Conservation (phyloP, 2,329 filamentous ascomycete species). For the Sporothrix mexicana region DNA sequence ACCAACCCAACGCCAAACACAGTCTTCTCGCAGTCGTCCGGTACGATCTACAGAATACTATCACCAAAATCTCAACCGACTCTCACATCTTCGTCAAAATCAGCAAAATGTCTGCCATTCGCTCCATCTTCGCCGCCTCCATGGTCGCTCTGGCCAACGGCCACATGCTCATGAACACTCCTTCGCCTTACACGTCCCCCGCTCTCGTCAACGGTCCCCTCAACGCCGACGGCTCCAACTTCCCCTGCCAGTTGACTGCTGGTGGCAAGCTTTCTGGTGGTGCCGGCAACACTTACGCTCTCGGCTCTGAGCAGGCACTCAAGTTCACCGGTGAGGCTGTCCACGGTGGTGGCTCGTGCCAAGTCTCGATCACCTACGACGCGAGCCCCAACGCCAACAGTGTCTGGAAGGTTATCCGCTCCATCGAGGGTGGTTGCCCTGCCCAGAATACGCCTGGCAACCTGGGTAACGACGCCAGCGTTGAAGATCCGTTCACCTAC, state of each 20-base stretch:
- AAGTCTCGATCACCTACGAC: conserved; percentile 85
- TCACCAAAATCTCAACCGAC: not conserved
- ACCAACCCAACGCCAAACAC: conserved; percentile 34
- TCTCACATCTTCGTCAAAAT: not conserved
- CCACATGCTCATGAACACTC: conserved; percentile 76
- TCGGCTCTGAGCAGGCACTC: conserved; percentile 67
- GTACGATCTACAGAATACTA: conserved; percentile 45
- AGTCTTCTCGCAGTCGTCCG: conserved; percentile 45
- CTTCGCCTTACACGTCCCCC: conserved; percentile 63
- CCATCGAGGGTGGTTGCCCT: conserved; percentile 85
- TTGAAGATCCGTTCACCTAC: conserved; percentile 61
- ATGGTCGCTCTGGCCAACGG: conserved; percentile 67
- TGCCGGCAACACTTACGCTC: conserved; percentile 63
- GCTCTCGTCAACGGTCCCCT: conserved; percentile 68
- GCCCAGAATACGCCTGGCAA: conserved; percentile 64
- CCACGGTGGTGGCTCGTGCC: conserved; percentile 92
- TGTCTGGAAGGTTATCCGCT: conserved; percentile 88
- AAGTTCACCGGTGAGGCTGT: conserved; percentile 73
- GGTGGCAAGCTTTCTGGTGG: conserved; percentile 55
- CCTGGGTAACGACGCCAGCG: conserved; percentile 54
- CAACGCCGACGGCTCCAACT: conserved; percentile 64
- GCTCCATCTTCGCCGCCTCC: conserved; percentile 55
- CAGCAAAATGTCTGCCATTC: conserved; percentile 55
- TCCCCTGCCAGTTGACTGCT: conserved; percentile 77
- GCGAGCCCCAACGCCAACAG: conserved; percentile 67